phyloP scores from a whole-genome alignment of 208 protist genomes.

The Leishmania gerbilli region DNA sequence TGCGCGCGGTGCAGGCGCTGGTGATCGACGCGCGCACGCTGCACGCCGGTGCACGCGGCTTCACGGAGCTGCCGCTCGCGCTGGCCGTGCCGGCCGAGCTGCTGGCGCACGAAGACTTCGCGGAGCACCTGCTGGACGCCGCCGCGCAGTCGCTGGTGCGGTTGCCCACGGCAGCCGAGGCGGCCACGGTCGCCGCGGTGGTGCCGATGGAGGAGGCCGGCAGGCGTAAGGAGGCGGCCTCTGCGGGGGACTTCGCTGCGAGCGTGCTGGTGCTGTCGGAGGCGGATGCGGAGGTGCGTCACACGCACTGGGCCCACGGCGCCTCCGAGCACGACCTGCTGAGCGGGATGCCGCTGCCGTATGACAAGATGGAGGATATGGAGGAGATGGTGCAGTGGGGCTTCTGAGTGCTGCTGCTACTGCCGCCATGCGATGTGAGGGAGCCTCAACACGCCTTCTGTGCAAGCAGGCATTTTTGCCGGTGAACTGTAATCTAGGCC shows the following conservation, averaged over 20 bases:
- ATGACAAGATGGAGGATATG: slow-evolving; percentile 9
- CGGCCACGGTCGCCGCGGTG: not conserved
- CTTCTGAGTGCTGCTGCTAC: not conserved
- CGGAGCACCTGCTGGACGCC: slow-evolving; percentile 7
- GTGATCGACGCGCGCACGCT: slow-evolving; percentile 30
- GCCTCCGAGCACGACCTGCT: slow-evolving; percentile 26
- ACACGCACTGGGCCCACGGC: slow-evolving; percentile 25
- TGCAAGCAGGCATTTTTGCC: too few relatives aligned
- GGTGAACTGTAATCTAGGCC: too few relatives aligned
- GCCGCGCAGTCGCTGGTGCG: slow-evolving; percentile 11
- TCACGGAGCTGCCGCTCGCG: slow-evolving; percentile 17
- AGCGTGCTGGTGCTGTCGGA: slow-evolving; percentile 26
- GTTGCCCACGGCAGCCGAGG: slow-evolving; percentile 8
- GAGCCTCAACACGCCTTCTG: too few relatives aligned
- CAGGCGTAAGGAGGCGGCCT: not conserved
- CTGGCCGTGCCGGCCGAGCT: slow-evolving; percentile 18
- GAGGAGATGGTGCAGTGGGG: slow-evolving; percentile 10
- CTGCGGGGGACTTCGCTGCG: not conserved
- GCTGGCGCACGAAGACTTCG: slow-evolving; percentile 25
- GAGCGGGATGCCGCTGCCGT: slow-evolving; percentile 22
- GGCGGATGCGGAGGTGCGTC: slow-evolving; percentile 5
- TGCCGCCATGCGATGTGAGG: not conserved
- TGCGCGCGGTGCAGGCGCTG: slow-evolving; percentile 33
- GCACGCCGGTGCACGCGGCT: slow-evolving; percentile 13
- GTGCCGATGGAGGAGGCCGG: not conserved